Base-by-base conservation (phyloP, 2,329 filamentous ascomycete genomes). In the Calycina herbarum region DNA sequence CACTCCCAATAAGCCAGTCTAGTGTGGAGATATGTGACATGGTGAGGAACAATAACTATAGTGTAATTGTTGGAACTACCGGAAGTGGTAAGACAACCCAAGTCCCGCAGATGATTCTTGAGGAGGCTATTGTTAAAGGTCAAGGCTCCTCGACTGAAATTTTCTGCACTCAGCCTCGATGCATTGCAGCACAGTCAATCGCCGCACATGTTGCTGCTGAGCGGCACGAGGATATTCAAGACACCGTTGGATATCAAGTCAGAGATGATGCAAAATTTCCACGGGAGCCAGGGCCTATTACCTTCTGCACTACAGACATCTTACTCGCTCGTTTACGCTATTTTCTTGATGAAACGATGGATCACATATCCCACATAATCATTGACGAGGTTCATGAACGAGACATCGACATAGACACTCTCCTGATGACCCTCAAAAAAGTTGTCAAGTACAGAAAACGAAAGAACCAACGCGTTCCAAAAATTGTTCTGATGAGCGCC, bases 351-450 rank as follows among this genome's bases (percentile, higher is more conserved):
- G 91, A 95, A 72, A 87, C 96, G 1, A 78, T 99, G 57, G 90
- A 91, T 5, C 91, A 96, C 75, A 89, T 97, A 68, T 96, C 91
- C 70, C 94, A 98, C 76, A 87, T 97, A 11, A 89, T 97, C 29
- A 92, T 97, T 61, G 94, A 98, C 75, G 94, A 98, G 77, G 94
- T 97, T 2, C 94, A 97, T 79, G 94, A 97, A 78, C 88, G 94
- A 61, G 96, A 92, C 77, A 81, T 97, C 15, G 93, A 97, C 73
- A 97, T 93, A 0, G 94, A 98, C 76, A 92, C 97, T 4, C 83
- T 98, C 5, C 97, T 99, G 76, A 93, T 92, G 0, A 79, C 97
- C 63, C 80, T 99, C 57, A 98, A 97, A 78, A 96, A 97, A 80
- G 85, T 97, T 51, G 80, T 94, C 0, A 79, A 81, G 0, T 81